These are phyloP conservation scores for Cytospora schulzeri DNA, from an alignment of 2,329 filamentous ascomycete genomes.

Conservation along the genomic window DNA sequence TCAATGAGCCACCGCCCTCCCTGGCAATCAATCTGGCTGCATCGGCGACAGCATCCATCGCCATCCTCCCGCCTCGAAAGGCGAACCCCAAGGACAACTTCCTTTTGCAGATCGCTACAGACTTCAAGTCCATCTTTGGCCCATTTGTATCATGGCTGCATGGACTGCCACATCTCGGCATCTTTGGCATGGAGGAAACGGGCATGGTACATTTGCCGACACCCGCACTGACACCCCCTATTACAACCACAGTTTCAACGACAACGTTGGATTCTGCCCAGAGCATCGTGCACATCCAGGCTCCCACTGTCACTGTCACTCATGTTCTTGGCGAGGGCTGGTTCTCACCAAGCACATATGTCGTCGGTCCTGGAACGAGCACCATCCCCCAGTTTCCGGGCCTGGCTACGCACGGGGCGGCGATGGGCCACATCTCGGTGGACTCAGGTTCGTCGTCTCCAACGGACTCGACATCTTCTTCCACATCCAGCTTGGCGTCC, in stretches of 20 bases:
- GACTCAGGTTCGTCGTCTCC: not conserved
- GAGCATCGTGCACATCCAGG: not conserved
- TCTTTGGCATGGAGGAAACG: constrained; percentile 20
- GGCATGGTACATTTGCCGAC: constrained; percentile 17
- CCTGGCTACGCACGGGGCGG: not conserved
- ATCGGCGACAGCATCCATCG: constrained; percentile 20
- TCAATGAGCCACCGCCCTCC: constrained; percentile 29
- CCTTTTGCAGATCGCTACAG: constrained; percentile 26
- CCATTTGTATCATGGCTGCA: constrained; percentile 24
- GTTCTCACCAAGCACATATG: constrained; percentile 26
- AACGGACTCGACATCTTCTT: not conserved
- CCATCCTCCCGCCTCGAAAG: constrained; percentile 22
- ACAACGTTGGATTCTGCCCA: constrained; percentile 5
- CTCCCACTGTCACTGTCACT: constrained; percentile 26
- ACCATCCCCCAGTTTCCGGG: constrained; percentile 6
- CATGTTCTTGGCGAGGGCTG: constrained; percentile 28
- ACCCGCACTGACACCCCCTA: not conserved
- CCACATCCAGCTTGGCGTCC: not conserved
- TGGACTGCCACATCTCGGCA: constrained; percentile 16
- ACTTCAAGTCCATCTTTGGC: constrained; percentile 15
- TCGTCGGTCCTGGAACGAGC: constrained; percentile 19
- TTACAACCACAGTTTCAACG: constrained; percentile 6
- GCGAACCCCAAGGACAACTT: constrained; percentile 26
- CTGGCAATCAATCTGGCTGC: constrained; percentile 26
- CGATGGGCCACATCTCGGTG: not conserved